Evolutionary conservation across 2,329 filamentous ascomycete species (phyloP).

Genomic region (Neocatenulostroma microsporum): DNA sequence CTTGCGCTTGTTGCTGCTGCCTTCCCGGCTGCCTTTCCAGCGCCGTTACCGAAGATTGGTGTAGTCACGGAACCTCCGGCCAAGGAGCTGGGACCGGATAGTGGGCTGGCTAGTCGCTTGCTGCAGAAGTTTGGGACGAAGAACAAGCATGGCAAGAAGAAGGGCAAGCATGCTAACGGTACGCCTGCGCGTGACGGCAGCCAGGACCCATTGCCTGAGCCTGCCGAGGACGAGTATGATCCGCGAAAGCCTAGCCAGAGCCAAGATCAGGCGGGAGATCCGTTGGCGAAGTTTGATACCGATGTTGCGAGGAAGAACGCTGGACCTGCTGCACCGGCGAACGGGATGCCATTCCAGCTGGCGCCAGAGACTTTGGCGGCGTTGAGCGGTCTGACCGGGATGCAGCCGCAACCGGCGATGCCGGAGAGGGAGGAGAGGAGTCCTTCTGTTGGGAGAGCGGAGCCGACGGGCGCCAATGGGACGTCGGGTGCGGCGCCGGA

Average conservation of each 20-base stretch:
- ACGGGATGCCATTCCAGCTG: constrained; percentile 8
- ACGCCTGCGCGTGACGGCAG: constrained; percentile 15
- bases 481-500: constrained; percentile 13
- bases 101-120: constrained; percentile 16
- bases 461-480: constrained; percentile 6
- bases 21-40: constrained; percentile 32
- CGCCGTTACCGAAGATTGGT: constrained; percentile 37
- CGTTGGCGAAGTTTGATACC: constrained; percentile 22
- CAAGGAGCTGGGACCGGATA: constrained; percentile 11
- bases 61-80: constrained; percentile 22
- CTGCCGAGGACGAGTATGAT: constrained; percentile 43
- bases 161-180: constrained; percentile 25
- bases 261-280: constrained; percentile 17
- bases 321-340: constrained; percentile 1
- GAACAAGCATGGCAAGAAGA: constrained; percentile 21
- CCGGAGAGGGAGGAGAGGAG: constrained; percentile 6
- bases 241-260: constrained; percentile 32
- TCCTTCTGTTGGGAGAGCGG: constrained; percentile 14
- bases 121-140: constrained; percentile 23
- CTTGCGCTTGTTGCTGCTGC: constrained; percentile 25
- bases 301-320: constrained; percentile 20
- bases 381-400: constrained; percentile 13
- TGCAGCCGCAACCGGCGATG: neutral
- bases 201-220: constrained; percentile 29
- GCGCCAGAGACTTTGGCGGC: constrained; percentile 20